Conservation (phyloP, 228 moss, liverwort and hornwort genomes). For the Sphagnum fallax region DNA sequence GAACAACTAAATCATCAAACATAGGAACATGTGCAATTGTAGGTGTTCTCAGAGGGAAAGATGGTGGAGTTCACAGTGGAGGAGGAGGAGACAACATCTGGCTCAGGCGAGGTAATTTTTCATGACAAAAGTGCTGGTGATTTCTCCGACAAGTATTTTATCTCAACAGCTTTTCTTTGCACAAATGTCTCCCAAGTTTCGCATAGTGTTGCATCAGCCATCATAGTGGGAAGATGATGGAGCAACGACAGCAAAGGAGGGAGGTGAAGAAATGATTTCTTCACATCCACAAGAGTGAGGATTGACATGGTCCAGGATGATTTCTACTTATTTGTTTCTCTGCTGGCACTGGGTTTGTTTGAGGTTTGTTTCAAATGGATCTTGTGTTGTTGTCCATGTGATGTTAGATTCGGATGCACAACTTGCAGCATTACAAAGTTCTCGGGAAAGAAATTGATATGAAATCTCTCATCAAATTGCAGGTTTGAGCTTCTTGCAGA, state of each 20-base stretch:
- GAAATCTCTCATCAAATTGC: conserved; percentile 76
- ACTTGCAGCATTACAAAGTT: conserved; percentile 73
- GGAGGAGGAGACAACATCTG: conserved; percentile 51
- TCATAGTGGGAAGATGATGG: too few species aligned
- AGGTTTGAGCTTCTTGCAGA: conserved; percentile 21
- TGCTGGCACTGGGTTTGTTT: too few species aligned
- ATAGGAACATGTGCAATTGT: neutral
- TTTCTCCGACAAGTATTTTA: neutral
- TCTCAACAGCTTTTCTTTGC: neutral
- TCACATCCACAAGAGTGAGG: too few species aligned
- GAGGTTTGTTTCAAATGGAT: too few species aligned
- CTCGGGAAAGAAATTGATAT: conserved; percentile 61
- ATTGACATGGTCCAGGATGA: too few species aligned
- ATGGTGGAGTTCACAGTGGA: conserved; percentile 73
- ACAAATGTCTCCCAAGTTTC: neutral
- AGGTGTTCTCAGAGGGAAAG: conserved; percentile 73
- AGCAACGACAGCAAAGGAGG: too few species aligned
- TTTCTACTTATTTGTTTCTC: too few species aligned
- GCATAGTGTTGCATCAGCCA: too few species aligned
- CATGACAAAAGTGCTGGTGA: neutral
- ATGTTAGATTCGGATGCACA: conserved; percentile 65
- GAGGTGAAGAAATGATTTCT: too few species aligned
- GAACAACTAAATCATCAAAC: too few species aligned
- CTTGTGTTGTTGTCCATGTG: neutral
- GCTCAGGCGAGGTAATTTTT: conserved; percentile 59